A percentile compares a stretch with the other conserved stretches of the same genome.
These are phyloP conservation scores for Penicillium sp. DNA, from an alignment of 2,329 filamentous ascomycete genomes.

Conservation along the genomic window DNA sequence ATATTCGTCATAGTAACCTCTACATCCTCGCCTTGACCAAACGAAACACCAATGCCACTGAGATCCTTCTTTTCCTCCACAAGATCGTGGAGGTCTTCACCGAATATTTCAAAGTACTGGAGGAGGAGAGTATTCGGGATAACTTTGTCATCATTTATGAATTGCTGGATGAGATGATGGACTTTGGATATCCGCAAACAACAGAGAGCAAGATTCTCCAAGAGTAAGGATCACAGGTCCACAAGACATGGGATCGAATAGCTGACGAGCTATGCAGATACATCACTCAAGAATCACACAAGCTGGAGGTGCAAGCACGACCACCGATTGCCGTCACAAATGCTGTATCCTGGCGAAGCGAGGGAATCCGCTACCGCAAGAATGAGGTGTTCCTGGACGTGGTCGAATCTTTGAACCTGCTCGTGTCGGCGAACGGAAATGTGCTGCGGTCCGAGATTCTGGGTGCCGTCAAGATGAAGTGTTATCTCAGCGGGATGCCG, in stretches of 20 bases:
- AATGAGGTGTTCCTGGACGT: slow-evolving; percentile 99
- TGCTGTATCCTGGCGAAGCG: slow-evolving; percentile 94
- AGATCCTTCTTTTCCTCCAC: slow-evolving; percentile 96
- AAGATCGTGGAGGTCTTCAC: slow-evolving; percentile 98
- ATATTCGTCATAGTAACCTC: slow-evolving; percentile 98
- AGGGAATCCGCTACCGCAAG: slow-evolving; percentile 97
- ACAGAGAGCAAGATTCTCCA: slow-evolving; percentile 98
- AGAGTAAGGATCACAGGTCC: slow-evolving; percentile 50
- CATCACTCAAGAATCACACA: slow-evolving; percentile 98
- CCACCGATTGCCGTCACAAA: slow-evolving; percentile 98
- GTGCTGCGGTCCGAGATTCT: slow-evolving; percentile 94
- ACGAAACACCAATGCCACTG: slow-evolving; percentile 96
- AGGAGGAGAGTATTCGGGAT: slow-evolving; percentile 97
- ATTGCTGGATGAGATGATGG: slow-evolving; percentile 99
- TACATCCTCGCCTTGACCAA: slow-evolving; percentile 97
- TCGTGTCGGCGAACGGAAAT: slow-evolving; percentile 90
- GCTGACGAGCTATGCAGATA: slow-evolving; percentile 48
- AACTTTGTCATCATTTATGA: slow-evolving; percentile 99
- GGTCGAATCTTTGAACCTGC: slow-evolving; percentile 89
- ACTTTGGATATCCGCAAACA: slow-evolving; percentile 98
- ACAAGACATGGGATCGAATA: not conserved
- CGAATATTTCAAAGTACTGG: slow-evolving; percentile 98
- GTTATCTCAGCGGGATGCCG: slow-evolving; percentile 96
- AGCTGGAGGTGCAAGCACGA: slow-evolving; percentile 90
- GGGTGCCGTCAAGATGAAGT: slow-evolving; percentile 99